Conservation (phyloP, 805 yeast genomes). For the Wickerhamomyces bovis region DNA sequence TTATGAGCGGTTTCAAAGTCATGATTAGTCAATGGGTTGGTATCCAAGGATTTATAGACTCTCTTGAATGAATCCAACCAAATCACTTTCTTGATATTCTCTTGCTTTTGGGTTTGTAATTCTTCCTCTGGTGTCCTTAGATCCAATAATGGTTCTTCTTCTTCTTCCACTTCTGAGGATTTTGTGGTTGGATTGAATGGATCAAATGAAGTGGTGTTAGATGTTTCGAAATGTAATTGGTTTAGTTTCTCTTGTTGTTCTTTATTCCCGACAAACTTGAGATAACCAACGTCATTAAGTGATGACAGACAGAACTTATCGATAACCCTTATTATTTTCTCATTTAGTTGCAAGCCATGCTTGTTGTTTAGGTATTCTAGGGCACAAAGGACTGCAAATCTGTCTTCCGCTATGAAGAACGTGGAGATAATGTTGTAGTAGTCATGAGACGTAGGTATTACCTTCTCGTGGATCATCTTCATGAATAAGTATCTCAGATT, state of each 20-base stretch:
- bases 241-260: background rate
- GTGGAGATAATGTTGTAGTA: conserved; percentile 16
- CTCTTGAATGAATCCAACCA: background rate
- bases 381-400: conserved; percentile 16
- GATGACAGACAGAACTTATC: background rate
- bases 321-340: background rate
- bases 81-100: background rate
- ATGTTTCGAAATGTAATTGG: background rate
- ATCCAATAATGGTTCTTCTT: conserved; percentile 2
- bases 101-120: background rate
- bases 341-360: conserved; percentile 10
- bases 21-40: background rate
- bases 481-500: conserved; percentile 17
- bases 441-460: conserved; percentile 16
- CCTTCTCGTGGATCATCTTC: conserved; percentile 21
- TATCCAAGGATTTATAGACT: background rate
- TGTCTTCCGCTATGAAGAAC: conserved; percentile 12
- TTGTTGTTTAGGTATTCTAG: conserved; percentile 18
- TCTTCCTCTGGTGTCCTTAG: background rate
- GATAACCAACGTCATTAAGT: background rate
- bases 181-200: background rate
- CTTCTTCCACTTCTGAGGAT: background rate
- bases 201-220: background rate
- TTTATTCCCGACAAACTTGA: background rate
- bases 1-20: background rate